phyloP scores from a whole-genome alignment of 345 rosid species.

The Arabis alpina region DNA sequence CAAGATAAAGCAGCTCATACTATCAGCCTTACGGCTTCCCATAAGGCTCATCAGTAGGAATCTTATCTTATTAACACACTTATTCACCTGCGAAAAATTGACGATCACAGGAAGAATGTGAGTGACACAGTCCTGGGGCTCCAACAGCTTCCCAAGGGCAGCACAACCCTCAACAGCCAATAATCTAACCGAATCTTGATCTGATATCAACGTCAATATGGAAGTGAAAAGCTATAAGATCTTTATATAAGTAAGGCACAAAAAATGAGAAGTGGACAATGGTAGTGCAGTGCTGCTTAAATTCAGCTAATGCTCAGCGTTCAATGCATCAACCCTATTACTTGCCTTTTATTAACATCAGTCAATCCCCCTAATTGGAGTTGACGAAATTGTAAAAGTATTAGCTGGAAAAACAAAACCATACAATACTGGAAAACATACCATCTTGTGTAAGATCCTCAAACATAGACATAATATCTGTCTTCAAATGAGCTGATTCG shows the following conservation, averaged over 20 bases:
- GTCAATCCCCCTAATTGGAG: background rate
- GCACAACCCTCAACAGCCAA: constrained; percentile 98
- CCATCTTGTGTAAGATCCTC: constrained; percentile 84
- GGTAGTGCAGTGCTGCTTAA: background rate
- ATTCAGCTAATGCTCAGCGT: background rate
- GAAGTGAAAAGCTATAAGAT: constrained; percentile 8
- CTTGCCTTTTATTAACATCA: constrained; percentile 2
- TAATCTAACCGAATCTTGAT: constrained; percentile 96
- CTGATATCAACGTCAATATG: constrained; percentile 47
- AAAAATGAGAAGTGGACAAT: background rate
- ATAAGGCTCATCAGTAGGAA: background rate
- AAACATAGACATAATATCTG: constrained; percentile 75
- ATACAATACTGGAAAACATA: constrained; percentile 28
- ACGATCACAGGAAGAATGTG: constrained; percentile 93
- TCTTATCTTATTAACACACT: constrained; percentile 7
- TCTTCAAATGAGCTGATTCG: constrained; percentile 67
- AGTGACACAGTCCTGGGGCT: constrained; percentile 86
- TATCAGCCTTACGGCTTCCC: constrained; percentile 9
- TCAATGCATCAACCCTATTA: background rate
- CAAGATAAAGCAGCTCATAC: constrained; percentile 17
- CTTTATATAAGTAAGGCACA: constrained; percentile 2
- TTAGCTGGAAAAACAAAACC: constrained; percentile 6
- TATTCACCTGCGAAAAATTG: constrained; percentile 83
- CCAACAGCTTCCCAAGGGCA: constrained; percentile 94
- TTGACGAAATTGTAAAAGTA: background rate